These are phyloP conservation scores for Rhynchospora pubera DNA, from an alignment of 176 grass and related monocot species.

Conservation along the genomic window DNA sequence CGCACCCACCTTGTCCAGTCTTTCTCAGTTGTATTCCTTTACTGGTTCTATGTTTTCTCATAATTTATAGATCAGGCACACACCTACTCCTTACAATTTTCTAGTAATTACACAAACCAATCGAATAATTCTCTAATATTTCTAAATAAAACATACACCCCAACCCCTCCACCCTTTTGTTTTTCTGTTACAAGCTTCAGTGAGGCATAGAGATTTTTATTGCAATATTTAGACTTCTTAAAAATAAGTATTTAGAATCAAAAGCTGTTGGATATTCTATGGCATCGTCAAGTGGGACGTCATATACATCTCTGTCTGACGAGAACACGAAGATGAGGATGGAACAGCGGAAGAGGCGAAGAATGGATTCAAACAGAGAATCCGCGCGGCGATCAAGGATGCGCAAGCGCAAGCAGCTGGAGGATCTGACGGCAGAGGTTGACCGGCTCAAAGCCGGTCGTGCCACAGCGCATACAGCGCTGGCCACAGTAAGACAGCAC, in stretches of 20 bases:
- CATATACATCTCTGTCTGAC: slow-evolving; percentile 22
- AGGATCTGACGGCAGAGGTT: slow-evolving; percentile 49
- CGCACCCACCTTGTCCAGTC: slow-evolving; percentile 79
- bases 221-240: neutral
- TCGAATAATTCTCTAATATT: slow-evolving; percentile 23
- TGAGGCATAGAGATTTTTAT: neutral
- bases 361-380: slow-evolving; percentile 89
- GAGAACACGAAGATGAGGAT: slow-evolving; percentile 34
- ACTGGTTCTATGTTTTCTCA: slow-evolving; percentile 99
- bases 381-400: slow-evolving; percentile 60
- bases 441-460: slow-evolving; percentile 39
- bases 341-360: slow-evolving; percentile 47
- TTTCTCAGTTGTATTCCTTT: slow-evolving; percentile 97
- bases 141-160: neutral
- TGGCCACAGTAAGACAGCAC: slow-evolving; percentile 32
- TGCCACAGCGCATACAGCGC: slow-evolving; percentile 20
- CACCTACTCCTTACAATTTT: neutral
- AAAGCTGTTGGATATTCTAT: slow-evolving; percentile 14
- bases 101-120: neutral
- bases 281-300: slow-evolving; percentile 55
- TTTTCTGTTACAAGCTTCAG: neutral
- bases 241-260: slow-evolving; percentile 6
- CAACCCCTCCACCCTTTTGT: too few species aligned
- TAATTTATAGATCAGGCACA: slow-evolving; percentile 10
- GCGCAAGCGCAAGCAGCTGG: slow-evolving; percentile 66